Base-by-base conservation (phyloP, 164 flowering plant species). In the Magnolia officinalis region DNA sequence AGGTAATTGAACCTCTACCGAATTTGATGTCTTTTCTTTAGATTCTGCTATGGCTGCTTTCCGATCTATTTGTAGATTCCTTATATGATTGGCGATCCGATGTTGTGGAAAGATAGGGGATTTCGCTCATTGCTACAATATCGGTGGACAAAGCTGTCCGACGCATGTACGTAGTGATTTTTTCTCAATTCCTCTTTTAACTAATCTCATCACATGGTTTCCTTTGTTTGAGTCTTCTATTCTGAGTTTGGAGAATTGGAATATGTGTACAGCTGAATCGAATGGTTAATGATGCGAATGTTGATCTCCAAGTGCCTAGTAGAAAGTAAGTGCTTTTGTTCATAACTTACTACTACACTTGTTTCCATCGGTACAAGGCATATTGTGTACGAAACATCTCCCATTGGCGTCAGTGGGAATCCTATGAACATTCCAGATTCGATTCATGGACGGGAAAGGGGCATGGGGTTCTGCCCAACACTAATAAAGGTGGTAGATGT, bases 81-180 rank as follows among this genome's bases (percentile, higher is more conserved):
- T 61, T 11, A 31, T 24, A 16, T 55, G 4, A 14, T 37, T 18
- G 10, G 50, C 49, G 37, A 19, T 61, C 18, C 18, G 7, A 20
- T 73, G 8, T 8, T 67, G 19, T 21, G 59, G 58, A 59, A 74
- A 64, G 77, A 50, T 75, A n/a, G 63, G 49, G 23, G 58, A 11
- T 29, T 75, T 75, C 20, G 45, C 49, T 24, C 77, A 66, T 26
- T 50, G 63, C 37, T 51, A 49, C 59, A 66, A 19, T 24, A 52
- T 49, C 24, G 63, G 66, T 51, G 77, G 16, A 6, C 31, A 67
- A 66, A 67, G 37, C 61, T 75, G 77, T 51, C 77, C 71, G 24
- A 75, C 61, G 21, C 77, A 65, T 66, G 77, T 75, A 51, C 23
- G 71, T 6, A 37, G 19, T 68, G 18, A 55, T 55, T 55, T 55